Evolutionary conservation across 257 asterid genomes (phyloP), one percentile per base, ranked within the genome.

Genomic region (Perilla frutescens): DNA sequence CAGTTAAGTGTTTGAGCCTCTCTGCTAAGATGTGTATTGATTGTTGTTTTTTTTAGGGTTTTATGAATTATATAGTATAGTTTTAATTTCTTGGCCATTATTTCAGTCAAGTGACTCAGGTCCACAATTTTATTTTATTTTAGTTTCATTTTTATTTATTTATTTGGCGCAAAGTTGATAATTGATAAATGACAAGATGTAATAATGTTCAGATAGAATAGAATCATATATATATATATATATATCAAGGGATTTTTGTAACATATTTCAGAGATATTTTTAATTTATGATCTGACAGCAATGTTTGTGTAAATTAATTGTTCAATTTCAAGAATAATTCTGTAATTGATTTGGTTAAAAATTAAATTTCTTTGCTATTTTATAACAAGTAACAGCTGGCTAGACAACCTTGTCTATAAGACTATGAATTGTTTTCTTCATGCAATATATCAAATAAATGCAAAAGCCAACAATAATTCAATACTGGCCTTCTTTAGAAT

Each of bases 1-100:
- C 6, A 10, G 29, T 50, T 62, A 60, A 79, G 72, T 70, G 77
- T 70, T 56, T 76, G 73, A 74, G 68, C 77, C 72, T 55, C 76
- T 59, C 70, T 66, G 43, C 57, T 77, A 77, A 68, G 63, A 41
- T 47, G 51, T 75, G 57, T 60, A 45, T 66, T 77, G 43, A 40
- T 61, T 40, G 14, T 75, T 75, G 44, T 13, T 11, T 45, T 56
- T 8, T 49, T 50, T 70, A 53, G 61, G 66, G 15, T 40, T 4
- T 31, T 70, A 48, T 53, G 36, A 7, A 53, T 26, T 40, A 36
- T 43, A n/a, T 75, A 26, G 8, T 40, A 39, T 20, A 58, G 44
- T 50, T 13, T 10, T 6, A 34, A 2, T 34, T 61, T 58, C 11
- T 58, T 57, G 47, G n/a, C 66, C 41, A 3, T 14, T 50, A 34